Evolutionary conservation across 2,329 filamentous ascomycete species (phyloP).

Genomic region (Didymella glomerata): DNA sequence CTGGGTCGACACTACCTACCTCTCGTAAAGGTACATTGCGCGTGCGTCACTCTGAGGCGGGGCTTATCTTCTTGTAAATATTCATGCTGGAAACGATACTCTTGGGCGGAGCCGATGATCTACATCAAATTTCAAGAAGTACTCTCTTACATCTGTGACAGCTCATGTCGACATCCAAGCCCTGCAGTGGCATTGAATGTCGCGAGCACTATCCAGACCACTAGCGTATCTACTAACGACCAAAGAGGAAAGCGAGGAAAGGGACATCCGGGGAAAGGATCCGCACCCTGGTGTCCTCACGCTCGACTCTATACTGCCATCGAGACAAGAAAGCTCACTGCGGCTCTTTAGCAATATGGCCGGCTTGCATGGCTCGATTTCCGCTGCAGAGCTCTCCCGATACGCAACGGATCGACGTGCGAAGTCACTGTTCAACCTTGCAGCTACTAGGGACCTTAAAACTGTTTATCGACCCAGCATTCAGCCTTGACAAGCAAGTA

Average conservation of each 20-base stretch:
- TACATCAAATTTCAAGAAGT: neutral
- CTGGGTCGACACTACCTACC: constrained; percentile 38
- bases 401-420: neutral
- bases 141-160: neutral
- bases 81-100: constrained; percentile 9
- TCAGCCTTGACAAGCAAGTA: too few relatives aligned
- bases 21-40: neutral
- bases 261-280: neutral
- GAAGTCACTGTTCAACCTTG: neutral
- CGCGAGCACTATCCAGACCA: neutral
- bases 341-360: neutral
- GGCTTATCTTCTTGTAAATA: constrained; percentile 19
- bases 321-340: neutral
- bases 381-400: too few relatives aligned
- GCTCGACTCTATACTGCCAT: neutral
- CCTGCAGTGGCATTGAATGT: neutral
- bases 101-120: constrained; percentile 46
- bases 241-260: neutral
- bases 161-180: neutral
- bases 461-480: neutral
- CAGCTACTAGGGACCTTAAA: neutral
- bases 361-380: neutral
- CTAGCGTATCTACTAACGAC: neutral
- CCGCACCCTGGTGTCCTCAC: neutral
- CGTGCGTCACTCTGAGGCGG: neutral